phyloP scores from a whole-genome alignment of 2,329 filamentous ascomycete species.

The Colletotrichum zoysiae region DNA sequence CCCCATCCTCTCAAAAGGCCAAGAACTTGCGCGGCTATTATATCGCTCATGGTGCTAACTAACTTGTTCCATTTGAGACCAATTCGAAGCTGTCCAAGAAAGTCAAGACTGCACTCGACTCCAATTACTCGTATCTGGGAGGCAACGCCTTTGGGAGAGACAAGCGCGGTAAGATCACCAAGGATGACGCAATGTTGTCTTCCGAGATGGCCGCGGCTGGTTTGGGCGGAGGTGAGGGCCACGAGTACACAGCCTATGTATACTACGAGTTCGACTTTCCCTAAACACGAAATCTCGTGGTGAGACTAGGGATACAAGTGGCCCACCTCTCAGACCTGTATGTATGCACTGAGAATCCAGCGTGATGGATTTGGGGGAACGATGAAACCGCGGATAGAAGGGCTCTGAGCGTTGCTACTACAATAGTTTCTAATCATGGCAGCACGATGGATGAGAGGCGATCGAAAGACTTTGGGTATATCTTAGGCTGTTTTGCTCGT shows the following conservation, averaged over 20 bases:
- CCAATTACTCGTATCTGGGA: constrained; percentile 89
- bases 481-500: constrained; percentile 48
- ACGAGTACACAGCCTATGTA: constrained; percentile 95
- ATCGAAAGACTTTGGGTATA: neutral
- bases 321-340: constrained; percentile 5
- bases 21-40: neutral
- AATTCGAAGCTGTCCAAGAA: constrained; percentile 86
- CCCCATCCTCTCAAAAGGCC: neutral
- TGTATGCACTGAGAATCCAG: constrained; percentile 10
- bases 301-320: neutral
- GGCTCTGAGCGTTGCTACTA: constrained; percentile 10
- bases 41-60: constrained; percentile 14
- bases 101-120: constrained; percentile 82
- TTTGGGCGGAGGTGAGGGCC: constrained; percentile 74
- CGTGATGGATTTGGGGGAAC: neutral
- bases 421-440: constrained; percentile 17
- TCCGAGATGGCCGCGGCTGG: constrained; percentile 87
- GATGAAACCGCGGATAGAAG: constrained; percentile 8
- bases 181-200: constrained; percentile 84
- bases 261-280: constrained; percentile 94
- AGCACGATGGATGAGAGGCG: neutral
- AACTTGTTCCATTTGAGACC: constrained; percentile 67
- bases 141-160: constrained; percentile 95
- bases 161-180: constrained; percentile 91
- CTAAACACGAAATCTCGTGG: constrained; percentile 42